A percentile compares a stretch with the other conserved stretches of the same genome.
Conservation (phyloP, 2,329 filamentous ascomycete genomes). For the Microcyclospora pomicola region DNA sequence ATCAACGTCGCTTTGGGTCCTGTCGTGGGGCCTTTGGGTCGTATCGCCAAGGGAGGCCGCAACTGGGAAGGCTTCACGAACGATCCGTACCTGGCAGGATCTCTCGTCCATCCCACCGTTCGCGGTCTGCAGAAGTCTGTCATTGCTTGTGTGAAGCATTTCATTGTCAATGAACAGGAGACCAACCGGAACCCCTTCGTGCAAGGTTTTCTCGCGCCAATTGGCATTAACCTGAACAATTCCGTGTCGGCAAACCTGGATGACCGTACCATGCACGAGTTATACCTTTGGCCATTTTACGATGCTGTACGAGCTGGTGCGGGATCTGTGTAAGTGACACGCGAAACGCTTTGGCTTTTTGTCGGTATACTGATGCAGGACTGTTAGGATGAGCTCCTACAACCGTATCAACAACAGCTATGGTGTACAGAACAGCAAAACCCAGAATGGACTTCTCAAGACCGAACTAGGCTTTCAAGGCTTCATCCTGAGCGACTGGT, state of each 20-base stretch:
- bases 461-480: conserved; percentile 34
- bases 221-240: conserved; percentile 4
- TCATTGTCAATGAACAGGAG: conserved; percentile 19
- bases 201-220: background rate
- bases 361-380: background rate
- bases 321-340: conserved; percentile 32
- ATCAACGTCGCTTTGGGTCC: conserved; percentile 20
- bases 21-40: conserved; percentile 20
- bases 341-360: conserved; percentile 46
- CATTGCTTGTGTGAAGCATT: conserved; percentile 25
- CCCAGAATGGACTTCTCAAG: conserved; percentile 52
- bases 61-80: conserved; percentile 19
- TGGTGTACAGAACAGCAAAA: conserved; percentile 49
- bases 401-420: conserved; percentile 59
- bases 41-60: conserved; percentile 18
- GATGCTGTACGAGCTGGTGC: conserved; percentile 54
- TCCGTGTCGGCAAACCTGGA: conserved; percentile 34
- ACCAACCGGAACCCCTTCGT: conserved; percentile 9
- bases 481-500: conserved; percentile 35
- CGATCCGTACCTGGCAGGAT: conserved; percentile 20
- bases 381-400: conserved; percentile 28
- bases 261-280: conserved; percentile 12
- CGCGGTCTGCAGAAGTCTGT: conserved; percentile 23
- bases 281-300: conserved; percentile 42
- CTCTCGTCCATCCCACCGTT: conserved; percentile 17